A percentile compares a stretch with the other conserved stretches of the same genome.
Evolutionary conservation across 2,329 filamentous ascomycete species (phyloP).

Genomic region (Emergomyces orientalis): DNA sequence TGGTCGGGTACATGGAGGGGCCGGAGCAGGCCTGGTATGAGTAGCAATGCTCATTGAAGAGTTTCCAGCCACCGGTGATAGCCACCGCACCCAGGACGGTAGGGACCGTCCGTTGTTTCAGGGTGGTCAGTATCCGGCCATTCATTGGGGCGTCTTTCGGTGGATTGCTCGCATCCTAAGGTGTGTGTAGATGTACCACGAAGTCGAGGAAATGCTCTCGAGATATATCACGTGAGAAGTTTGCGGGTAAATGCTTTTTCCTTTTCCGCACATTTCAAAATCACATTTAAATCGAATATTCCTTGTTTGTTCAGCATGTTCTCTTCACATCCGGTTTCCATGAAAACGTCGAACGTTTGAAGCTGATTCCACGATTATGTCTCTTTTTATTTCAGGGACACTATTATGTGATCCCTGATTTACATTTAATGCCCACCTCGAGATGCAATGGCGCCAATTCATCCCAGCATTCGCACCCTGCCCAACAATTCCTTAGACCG

Average conservation of each 20-base stretch:
- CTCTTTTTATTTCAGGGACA: neutral
- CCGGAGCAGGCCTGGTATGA: slow-evolving; percentile 54
- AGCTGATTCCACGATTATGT: neutral
- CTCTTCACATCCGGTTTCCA: neutral
- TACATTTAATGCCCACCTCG: neutral
- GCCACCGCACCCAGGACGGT: slow-evolving; percentile 25
- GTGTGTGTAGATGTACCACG: too few species aligned
- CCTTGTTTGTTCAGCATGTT: neutral
- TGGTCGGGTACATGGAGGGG: slow-evolving; percentile 83
- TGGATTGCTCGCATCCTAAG: slow-evolving; percentile 12
- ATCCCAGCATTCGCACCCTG: neutral
- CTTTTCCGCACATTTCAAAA: neutral
- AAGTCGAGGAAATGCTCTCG: too few species aligned
- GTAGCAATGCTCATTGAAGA: slow-evolving; percentile 51
- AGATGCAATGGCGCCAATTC: neutral
- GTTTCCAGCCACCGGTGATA: slow-evolving; percentile 28
- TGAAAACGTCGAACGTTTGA: too few species aligned
- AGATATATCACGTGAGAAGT: neutral
- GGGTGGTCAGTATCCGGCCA: neutral
- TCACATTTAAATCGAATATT: neutral
- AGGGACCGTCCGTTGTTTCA: slow-evolving; percentile 17
- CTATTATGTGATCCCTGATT: neutral
- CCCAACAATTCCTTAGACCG: neutral
- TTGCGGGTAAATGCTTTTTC: neutral
- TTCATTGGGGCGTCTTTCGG: neutral